Conservation (phyloP, 306 rosid species). For the Ormosia semicastrata region DNA sequence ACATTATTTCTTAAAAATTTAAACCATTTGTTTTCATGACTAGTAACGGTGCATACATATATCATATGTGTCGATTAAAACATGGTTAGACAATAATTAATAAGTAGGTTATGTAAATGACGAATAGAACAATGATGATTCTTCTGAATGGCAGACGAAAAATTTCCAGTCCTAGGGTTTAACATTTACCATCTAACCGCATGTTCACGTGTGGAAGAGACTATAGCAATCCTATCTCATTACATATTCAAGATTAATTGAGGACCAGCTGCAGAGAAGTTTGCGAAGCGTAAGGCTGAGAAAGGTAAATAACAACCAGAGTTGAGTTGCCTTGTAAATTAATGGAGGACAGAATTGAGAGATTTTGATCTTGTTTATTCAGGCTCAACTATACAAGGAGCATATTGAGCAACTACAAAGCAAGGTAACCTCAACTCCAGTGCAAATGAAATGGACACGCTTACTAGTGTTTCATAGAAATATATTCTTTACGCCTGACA, state of each 20-base stretch:
- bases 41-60: too few species aligned
- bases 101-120: neutral
- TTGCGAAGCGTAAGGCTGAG: constrained; percentile 40
- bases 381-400: constrained; percentile 41
- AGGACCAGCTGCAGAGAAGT: constrained; percentile 46
- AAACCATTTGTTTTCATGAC: too few species aligned
- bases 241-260: neutral
- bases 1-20: neutral
- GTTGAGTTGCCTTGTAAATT: too few species aligned
- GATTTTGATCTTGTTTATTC: constrained; percentile 10
- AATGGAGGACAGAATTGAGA: neutral
- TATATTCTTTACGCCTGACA: neutral
- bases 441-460: neutral
- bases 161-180: neutral
- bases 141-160: neutral
- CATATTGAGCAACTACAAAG: constrained; percentile 37
- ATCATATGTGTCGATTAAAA: too few species aligned
- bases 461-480: neutral
- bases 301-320: constrained; percentile 44
- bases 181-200: too few species aligned
- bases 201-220: too few species aligned
- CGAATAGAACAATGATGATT: neutral
- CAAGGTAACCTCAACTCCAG: constrained; percentile 38
- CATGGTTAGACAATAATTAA: neutral
- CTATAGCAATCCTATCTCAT: too few species aligned